Evolutionary conservation across 2,329 filamentous ascomycete species (phyloP), one percentile per base, ranked within the genome.

Genomic region (Phaeophleospora eucalypticola): DNA sequence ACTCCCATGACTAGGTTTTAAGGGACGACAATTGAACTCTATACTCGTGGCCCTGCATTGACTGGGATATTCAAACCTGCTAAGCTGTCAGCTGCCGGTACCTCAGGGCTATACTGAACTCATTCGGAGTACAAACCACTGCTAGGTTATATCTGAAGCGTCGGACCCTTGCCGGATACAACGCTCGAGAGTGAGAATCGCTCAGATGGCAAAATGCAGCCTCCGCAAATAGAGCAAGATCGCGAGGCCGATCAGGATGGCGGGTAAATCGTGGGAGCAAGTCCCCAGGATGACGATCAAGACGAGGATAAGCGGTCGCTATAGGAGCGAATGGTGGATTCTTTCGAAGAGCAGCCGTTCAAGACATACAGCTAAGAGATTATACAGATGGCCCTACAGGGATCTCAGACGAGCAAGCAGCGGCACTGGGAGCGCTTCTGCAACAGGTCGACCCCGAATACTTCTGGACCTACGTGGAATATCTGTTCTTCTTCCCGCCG

Each of bases 401-500:
- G 19, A 44, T 56, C 10, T 45, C 49, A 10, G 36, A 43, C 2
- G 48, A 47, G 3, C 42, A 49, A 16, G 46, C 49, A n/a, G 27
- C 43, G 16, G 43, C 44, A 18, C 33, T 53, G 6, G 45, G 49
- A n/a, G 44, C 19, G 2, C 41, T 19, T 9, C 75, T 95, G 49
- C 86, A 86, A 63, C 76, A 81, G 43, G 74, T 89, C 52, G 90
- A 90, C n/a, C 86, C 87, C 17, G 78, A 81, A 51, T 78, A 84
- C 51, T 95, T 96, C 66, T 82, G n/a, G n/a, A n/a, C n/a, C n/a
- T n/a, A n/a, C n/a, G n/a, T n/a, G n/a, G n/a, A n/a, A n/a, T n/a
- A n/a, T n/a, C n/a, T n/a, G n/a, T n/a, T n/a, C n/a, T n/a, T n/a
- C n/a, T n/a, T n/a, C n/a, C n/a, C n/a, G n/a, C n/a, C n/a, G n/a